A percentile compares a stretch with the other conserved stretches of the same genome.
Evolutionary conservation across 2,329 filamentous ascomycete species (phyloP).

Genomic region (Alternaria atra): DNA sequence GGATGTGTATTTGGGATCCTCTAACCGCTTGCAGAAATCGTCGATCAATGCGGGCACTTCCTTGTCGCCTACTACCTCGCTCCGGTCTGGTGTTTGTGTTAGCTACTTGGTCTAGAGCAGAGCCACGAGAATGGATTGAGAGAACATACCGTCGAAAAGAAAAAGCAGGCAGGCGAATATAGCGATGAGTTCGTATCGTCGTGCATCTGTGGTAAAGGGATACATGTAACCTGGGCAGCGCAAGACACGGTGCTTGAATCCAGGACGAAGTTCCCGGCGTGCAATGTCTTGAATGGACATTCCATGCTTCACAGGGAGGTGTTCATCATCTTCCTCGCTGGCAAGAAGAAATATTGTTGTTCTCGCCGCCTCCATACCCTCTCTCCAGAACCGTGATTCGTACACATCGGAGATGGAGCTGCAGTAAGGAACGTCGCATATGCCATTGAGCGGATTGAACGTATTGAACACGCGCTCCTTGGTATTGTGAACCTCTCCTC

Average conservation of each 20-base stretch:
- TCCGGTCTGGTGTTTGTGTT: not conserved
- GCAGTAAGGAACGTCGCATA: not conserved
- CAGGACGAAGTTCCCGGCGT: not conserved
- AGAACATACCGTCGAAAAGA: not conserved
- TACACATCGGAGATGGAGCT: not conserved
- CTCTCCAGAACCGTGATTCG: not conserved
- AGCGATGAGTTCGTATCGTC: not conserved
- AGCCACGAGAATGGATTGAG: not conserved
- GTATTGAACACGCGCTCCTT: not conserved
- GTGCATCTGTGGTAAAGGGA: not conserved
- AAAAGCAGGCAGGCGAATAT: not conserved
- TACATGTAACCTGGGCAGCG: not conserved
- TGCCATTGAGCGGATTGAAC: not conserved
- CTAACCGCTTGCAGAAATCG: not conserved
- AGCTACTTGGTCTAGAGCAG: not conserved
- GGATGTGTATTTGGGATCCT: not conserved
- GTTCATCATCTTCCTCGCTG: not conserved
- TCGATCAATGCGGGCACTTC: not conserved
- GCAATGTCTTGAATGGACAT: not conserved
- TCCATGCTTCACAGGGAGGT: not conserved
- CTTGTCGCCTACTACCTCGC: not conserved
- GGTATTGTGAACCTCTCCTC: not conserved
- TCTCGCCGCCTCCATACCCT: not conserved
- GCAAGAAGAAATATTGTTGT: not conserved
- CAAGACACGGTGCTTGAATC: not conserved